phyloP scores from a whole-genome alignment of 176 grass and related monocot species.

The Rhynchospora tenuis region DNA sequence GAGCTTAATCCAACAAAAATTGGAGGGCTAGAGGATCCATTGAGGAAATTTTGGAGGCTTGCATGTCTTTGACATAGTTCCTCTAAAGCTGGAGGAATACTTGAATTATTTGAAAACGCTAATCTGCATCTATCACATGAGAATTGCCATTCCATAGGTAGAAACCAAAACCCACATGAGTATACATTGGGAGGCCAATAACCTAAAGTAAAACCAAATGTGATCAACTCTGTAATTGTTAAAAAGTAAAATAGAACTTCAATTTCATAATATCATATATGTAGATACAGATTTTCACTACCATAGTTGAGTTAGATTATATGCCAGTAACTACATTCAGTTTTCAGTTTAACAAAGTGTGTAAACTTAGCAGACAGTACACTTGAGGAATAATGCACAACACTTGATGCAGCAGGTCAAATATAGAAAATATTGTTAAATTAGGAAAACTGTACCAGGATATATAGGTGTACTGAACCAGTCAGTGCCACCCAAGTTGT shows the following conservation, averaged over 20 bases:
- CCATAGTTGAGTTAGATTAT: background rate
- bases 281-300: background rate
- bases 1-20: constrained; percentile 95
- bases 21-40: constrained; percentile 33
- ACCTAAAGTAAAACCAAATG: constrained; percentile 36
- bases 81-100: constrained; percentile 21
- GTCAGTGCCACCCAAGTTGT: background rate
- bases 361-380: constrained; percentile 5
- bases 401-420: background rate
- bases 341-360: background rate
- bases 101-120: constrained; percentile 33
- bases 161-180: constrained; percentile 89
- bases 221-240: background rate
- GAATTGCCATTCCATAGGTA: constrained; percentile 82
- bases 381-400: constrained; percentile 4
- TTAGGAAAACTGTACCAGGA: background rate
- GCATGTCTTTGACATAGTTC: constrained; percentile 56
- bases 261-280: background rate
- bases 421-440: background rate
- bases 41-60: constrained; percentile 54
- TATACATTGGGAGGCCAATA: constrained; percentile 75
- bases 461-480: background rate
- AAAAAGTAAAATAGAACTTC: background rate
- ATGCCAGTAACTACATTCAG: background rate
- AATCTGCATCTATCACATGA: constrained; percentile 67